These are phyloP conservation scores for Sequoia sempervirens DNA, from an alignment of 75 land plant genomes.

Conservation along the genomic window DNA sequence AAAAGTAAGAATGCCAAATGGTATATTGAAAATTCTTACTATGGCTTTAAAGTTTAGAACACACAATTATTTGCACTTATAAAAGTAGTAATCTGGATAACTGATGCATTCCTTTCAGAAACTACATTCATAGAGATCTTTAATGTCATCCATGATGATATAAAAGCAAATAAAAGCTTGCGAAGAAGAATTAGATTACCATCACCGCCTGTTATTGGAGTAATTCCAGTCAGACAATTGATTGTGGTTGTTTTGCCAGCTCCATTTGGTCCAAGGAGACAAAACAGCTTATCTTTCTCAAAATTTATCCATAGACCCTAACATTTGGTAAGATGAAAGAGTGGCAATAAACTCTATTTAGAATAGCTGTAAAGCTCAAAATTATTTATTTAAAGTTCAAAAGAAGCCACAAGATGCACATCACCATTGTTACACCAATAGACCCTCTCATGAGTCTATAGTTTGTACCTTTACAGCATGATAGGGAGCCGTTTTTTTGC, in stretches of 20 bases:
- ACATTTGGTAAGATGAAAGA: slow-evolving; percentile 1
- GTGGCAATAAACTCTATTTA: background rate
- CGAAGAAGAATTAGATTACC: slow-evolving; percentile 34
- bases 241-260: slow-evolving; percentile 97
- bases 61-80: background rate
- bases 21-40: background rate
- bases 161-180: background rate
- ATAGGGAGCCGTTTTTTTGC: slow-evolving; percentile 58
- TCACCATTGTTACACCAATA: background rate
- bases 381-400: background rate
- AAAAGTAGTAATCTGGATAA: background rate
- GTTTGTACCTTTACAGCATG: slow-evolving; percentile 84
- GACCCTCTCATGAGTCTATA: background rate
- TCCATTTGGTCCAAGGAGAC: slow-evolving; percentile 97
- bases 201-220: slow-evolving; percentile 90
- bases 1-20: background rate
- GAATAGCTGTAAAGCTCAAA: background rate
- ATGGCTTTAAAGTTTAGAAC: background rate
- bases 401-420: background rate
- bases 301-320: slow-evolving; percentile 90
- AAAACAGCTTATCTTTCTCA: slow-evolving; percentile 87
- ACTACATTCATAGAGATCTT: background rate
- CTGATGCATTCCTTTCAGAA: background rate
- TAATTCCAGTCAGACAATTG: slow-evolving; percentile 90
- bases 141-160: background rate